These are phyloP conservation scores for Plasmodium chabaudi DNA, from an alignment of 169 alveolate species.

Conservation along the genomic window DNA sequence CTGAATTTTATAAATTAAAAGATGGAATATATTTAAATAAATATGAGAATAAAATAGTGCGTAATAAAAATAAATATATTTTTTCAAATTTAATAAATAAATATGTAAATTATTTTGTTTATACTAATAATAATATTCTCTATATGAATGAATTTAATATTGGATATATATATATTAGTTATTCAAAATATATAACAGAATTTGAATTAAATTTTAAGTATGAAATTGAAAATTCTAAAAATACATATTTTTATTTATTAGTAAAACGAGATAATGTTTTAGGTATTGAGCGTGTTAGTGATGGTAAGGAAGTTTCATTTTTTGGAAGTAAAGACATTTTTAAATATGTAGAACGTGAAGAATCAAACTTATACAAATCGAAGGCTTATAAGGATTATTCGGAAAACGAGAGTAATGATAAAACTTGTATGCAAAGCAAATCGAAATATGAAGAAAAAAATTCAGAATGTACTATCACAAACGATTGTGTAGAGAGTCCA, in stretches of 20 bases:
- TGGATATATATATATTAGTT: slow-evolving; percentile 34
- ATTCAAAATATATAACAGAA: slow-evolving; percentile 24
- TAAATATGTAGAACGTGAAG: slow-evolving; percentile 1
- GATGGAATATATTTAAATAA: slow-evolving; percentile 36
- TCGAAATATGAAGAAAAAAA: not conserved
- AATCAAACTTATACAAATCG: not conserved
- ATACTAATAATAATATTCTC: slow-evolving; percentile 20
- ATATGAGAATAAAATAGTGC: slow-evolving; percentile 28
- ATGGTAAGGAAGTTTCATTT: slow-evolving; percentile 1
- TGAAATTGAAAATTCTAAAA: slow-evolving; percentile 10
- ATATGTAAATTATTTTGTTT: slow-evolving; percentile 43
- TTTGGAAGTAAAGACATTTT: slow-evolving; percentile 4
- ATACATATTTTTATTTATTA: slow-evolving; percentile 25
- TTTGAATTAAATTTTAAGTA: slow-evolving; percentile 44
- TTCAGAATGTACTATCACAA: not conserved
- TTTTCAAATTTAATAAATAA: slow-evolving; percentile 6
- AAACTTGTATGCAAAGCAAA: not conserved
- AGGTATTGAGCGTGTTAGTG: slow-evolving; percentile 1
- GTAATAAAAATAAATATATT: slow-evolving; percentile 21
- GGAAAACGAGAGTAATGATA: not conserved
- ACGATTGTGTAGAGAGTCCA: not conserved
- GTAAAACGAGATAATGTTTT: slow-evolving; percentile 16
- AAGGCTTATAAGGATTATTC: not conserved
- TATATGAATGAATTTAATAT: slow-evolving; percentile 48
- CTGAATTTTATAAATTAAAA: slow-evolving; percentile 31